Evolutionary conservation across 176 grass and related monocot genomes (phyloP), one percentile per base, ranked within the genome.

Genomic region (Chloris gayana): DNA sequence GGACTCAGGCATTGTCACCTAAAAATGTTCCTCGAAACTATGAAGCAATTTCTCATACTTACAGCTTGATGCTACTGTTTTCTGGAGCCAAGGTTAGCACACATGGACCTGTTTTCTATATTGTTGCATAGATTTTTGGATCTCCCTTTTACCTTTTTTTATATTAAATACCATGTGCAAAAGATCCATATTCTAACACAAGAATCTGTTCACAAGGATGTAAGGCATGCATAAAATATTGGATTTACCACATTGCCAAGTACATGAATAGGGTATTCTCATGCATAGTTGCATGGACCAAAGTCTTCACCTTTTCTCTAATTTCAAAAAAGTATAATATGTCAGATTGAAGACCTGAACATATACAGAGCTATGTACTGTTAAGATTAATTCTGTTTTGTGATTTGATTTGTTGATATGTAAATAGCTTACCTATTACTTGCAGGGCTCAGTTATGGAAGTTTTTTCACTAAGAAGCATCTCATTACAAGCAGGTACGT

Each of bases 1-100:
- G 95, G 95, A 73, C 81, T 76, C 95, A 98, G 50, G 90, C 95
- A 78, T 67, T 89, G 37, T 94, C 84, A 79, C 83, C 77, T 78
- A 84, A 95, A 34, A 98, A 95, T 83, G 50, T 71, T 87, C 95
- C 95, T 19, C 83, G 61, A 80, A 98, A 91, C 68, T 98, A 87
- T 72, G 92, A 95, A 78, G 95, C 95, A 51, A 95, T 98, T 64
- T 91, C 92, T 84, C 92, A 98, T 72, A 98, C 95, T 33, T 98
- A 89, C 84, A 89, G 92, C 75, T 92, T 98, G 88, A 84, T 91
- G 83, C 90, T 98, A 74, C 64, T 98, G 13, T 98, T 98, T 89
- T 98, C 92, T 91, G 81, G 74, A 83, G 77, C 47, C 56, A 95
- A 91, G 95, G 95, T 98, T 66, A 87, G 11, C 57, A 56, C 32